Evolutionary conservation across 352 stramenopile genomes (phyloP).

Genomic region (Phytophthora megakarya): DNA sequence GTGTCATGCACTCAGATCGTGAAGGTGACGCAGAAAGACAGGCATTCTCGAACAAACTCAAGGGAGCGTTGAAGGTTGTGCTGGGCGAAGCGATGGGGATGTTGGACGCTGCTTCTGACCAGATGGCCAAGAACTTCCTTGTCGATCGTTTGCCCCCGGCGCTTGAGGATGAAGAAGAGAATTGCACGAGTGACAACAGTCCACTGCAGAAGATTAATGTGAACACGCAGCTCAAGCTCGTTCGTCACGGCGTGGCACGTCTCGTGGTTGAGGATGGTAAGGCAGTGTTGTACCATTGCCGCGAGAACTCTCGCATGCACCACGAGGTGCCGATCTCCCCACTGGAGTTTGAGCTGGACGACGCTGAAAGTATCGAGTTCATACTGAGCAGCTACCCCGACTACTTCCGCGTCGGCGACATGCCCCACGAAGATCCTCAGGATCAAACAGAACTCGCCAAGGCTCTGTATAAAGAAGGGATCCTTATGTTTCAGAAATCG

Average conservation of each 20-base stretch:
- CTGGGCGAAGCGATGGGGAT: conserved; percentile 71
- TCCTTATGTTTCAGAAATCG: conserved; percentile 75
- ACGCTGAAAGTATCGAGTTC: conserved; percentile 82
- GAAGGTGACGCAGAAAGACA: conserved; percentile 48
- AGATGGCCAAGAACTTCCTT: conserved; percentile 86
- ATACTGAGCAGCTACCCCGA: conserved; percentile 77
- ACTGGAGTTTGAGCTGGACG: conserved; percentile 81
- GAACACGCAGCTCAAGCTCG: conserved; percentile 76
- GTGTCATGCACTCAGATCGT: conserved; percentile 83
- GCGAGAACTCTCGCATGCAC: conserved; percentile 79
- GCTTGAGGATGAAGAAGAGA: conserved; percentile 78
- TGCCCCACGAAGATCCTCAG: conserved; percentile 73
- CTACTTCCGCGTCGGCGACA: conserved; percentile 77
- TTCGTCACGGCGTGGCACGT: conserved; percentile 70
- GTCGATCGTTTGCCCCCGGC: conserved; percentile 75
- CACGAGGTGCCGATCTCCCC: conserved; percentile 72
- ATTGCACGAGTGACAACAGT: conserved; percentile 77
- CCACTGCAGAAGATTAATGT: conserved; percentile 82
- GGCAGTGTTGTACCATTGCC: conserved; percentile 79
- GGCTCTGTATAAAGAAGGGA: conserved; percentile 76
- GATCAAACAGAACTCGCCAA: conserved; percentile 76
- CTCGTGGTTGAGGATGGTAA: conserved; percentile 81
- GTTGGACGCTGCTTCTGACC: conserved; percentile 73
- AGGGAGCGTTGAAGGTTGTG: conserved; percentile 62
- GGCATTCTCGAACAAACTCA: conserved; percentile 59